Evolutionary conservation across 768 basidiomycete species (phyloP), one percentile per base, ranked within the genome.

Genomic region (Termitomyces sp.): DNA sequence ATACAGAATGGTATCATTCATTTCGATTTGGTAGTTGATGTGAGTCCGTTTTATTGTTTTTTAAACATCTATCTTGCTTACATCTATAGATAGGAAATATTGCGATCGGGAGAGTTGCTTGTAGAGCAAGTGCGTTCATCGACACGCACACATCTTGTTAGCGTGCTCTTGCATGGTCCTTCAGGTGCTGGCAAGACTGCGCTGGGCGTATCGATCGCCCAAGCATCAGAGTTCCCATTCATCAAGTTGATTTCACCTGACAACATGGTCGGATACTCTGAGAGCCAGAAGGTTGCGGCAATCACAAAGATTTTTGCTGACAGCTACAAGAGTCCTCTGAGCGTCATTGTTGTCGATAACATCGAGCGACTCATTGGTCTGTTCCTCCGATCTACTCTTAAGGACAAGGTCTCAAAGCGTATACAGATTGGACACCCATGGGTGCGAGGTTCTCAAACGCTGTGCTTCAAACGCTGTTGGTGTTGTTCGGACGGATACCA

Each of bases 1-100:
- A 88, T 98, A 21, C 91, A 95, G 70, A 92, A 98, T 66, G 97
- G 97, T 3, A 98, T 98, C 68, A 93, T 98, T 43, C 92, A 93
- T 66, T 97, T 82, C 67, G 85, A 85, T 68, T 55, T 66, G 7
- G 74, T 77, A 40, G 74, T 98, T 62, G 87, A 96, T 65, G 95
- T 95, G 62, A 67, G 87, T 74, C 56, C 38, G 45, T 54, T 15
- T 53, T 42, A 44, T 28, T 45, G 12, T 45, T 21, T 45, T 38
- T 32, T 22, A 9, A 14, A 35, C 41, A 14, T 21, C 19, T 21
- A 26, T 2, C 24, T 32, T 15, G 55, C 34, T 26, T 15, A 46
- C n/a, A 19, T 46, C 11, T 45, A 56, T 54, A 11, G n/a, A 64
- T 0, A 97, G 95, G 87, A 90, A 66, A 81, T 96, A 30, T 73